phyloP scores from a whole-genome alignment of 2,329 filamentous ascomycete species.

The Samsoniella hepiali region DNA sequence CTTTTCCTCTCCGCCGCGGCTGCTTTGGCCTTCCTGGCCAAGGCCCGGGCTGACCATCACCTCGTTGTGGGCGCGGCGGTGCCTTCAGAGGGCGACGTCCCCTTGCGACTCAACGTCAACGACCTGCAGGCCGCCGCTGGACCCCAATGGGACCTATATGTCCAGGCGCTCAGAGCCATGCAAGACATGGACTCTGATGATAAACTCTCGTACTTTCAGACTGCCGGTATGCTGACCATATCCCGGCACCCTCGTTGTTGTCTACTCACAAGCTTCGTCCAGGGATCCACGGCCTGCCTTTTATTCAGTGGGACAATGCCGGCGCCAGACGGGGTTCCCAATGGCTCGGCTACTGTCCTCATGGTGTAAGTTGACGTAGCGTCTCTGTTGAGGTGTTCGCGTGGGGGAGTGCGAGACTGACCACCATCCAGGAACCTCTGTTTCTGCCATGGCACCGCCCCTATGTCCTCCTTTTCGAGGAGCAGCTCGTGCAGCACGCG shows the following conservation, averaged over 20 bases:
- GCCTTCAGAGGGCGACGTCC: slow-evolving; percentile 23
- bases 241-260: not conserved
- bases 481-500: slow-evolving; percentile 41
- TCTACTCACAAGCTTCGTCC: not conserved
- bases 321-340: not conserved
- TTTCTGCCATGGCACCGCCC: slow-evolving; percentile 49
- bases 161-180: slow-evolving; percentile 38
- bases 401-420: not conserved
- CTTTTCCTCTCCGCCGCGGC: not conserved
- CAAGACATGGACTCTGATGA: slow-evolving; percentile 35
- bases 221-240: slow-evolving; percentile 33
- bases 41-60: slow-evolving; percentile 6
- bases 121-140: slow-evolving; percentile 35
- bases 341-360: slow-evolving; percentile 36
- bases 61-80: slow-evolving; percentile 1
- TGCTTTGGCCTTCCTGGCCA: not conserved
- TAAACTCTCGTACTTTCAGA: slow-evolving; percentile 40
- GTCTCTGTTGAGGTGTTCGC: not conserved
- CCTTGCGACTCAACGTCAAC: slow-evolving; percentile 40
- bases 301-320: slow-evolving; percentile 31
- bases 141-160: slow-evolving; percentile 37
- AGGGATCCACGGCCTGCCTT: slow-evolving; percentile 31
- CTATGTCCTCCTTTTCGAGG: slow-evolving; percentile 49
- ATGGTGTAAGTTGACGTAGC: slow-evolving; percentile 31
- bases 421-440: slow-evolving; percentile 33